Base-by-base conservation (phyloP, 2,329 filamentous ascomycete species). In the Hypoxylon sp. region DNA sequence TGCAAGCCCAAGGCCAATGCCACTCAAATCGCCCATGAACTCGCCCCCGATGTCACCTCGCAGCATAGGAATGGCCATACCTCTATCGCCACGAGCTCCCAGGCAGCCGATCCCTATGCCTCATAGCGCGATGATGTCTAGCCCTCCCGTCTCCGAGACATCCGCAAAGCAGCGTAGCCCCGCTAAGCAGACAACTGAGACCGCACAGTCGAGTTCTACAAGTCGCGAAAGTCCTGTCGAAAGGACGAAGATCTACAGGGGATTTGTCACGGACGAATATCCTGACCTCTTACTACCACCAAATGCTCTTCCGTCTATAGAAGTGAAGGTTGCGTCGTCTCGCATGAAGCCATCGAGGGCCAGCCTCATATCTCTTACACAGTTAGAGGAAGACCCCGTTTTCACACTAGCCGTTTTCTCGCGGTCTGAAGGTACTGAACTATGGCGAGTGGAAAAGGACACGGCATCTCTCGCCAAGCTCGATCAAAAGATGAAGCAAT, bases 361-460 rank as follows among this genome's bases (percentile, higher is more conserved):
- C 39, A 98, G 94, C 77, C 88, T 96, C 73, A 84, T 97, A 75
- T 92, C 90, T 1, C 84, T 94, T 10, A 95, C 89, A 55, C 91
- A 93, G 68, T 84, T 92, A 19, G 94, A 98, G 64, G 95, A 97
- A 76, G 94, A 98, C 74, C 93, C 94, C 0, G 95, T 98, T 0
- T 98, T 98, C 75, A 97, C 94, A 0, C 84, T 99, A 58, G 94
- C 94, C 17, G 84, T 99, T 37, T 91, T 93, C 74, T 92, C 92
- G 8, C 90, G 94, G 60, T 91, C 90, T 0, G 89, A 93, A 68
- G 84, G 88, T 2, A 88, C 87, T 61, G 95, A 98, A 78, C 84
- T 99, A 10, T 98, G 96, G 95, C 90, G 95, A 31, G 89, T 97
- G 6, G 96, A 99, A 80, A 99, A 99, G 80, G 93, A 97, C 68